Conservation (phyloP, 345 rosid genomes). For the Odontarrhena argentea region DNA sequence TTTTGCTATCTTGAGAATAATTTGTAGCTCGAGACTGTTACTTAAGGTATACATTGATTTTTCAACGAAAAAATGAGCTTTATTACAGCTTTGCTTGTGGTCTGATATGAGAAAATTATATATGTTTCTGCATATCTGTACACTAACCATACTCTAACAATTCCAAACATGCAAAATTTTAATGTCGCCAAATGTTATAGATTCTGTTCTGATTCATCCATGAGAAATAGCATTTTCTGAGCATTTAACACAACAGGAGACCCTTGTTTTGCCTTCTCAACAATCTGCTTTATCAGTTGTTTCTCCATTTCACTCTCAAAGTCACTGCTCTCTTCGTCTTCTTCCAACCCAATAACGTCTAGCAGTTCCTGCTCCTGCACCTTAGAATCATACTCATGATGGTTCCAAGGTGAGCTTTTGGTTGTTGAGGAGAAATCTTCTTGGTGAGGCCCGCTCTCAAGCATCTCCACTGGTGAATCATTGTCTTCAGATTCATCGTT, state of each 20-base stretch:
- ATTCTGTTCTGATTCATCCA: constrained; percentile 45
- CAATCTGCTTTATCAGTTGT: constrained; percentile 74
- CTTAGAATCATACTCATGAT: constrained; percentile 15
- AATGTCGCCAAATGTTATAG: neutral
- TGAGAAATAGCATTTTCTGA: constrained; percentile 56
- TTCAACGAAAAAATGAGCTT: constrained; percentile 7
- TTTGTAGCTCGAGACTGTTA: constrained; percentile 31
- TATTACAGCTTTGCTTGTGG: constrained; percentile 10
- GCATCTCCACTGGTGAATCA: constrained; percentile 40
- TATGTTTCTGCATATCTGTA: constrained; percentile 12
- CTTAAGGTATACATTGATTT: constrained; percentile 17
- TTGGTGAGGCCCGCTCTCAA: constrained; percentile 37
- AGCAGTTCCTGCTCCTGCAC: constrained; percentile 42
- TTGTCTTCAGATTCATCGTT: constrained; percentile 65
- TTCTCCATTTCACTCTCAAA: constrained; percentile 64
- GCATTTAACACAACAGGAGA: constrained; percentile 74
- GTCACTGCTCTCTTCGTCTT: constrained; percentile 56
- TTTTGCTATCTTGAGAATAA: constrained; percentile 34
- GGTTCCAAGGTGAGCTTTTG: constrained; percentile 39
- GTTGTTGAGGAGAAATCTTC: constrained; percentile 33
- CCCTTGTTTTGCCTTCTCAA: constrained; percentile 81
- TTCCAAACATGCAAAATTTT: constrained; percentile 1
- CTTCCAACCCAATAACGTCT: constrained; percentile 35
- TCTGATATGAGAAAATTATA: constrained; percentile 7
- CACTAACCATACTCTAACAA: constrained; percentile 13